These are phyloP conservation scores for Clarireedia hainanense DNA, from an alignment of 2,329 filamentous ascomycete species.

Conservation along the genomic window DNA sequence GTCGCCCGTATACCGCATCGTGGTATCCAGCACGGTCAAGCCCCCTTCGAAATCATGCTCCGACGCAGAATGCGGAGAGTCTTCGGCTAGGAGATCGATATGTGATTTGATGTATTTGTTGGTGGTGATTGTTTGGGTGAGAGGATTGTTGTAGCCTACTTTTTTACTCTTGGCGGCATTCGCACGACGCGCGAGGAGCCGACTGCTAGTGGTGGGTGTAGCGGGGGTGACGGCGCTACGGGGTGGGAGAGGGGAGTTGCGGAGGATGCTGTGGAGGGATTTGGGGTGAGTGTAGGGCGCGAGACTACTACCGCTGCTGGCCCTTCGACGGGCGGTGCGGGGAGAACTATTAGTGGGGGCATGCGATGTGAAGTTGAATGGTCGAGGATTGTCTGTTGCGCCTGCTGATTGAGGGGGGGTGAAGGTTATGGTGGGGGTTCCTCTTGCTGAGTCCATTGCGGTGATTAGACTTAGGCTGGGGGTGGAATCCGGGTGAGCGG, in stretches of 20 bases:
- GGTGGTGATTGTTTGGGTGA: slow-evolving; percentile 56
- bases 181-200: slow-evolving; percentile 41
- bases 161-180: slow-evolving; percentile 25
- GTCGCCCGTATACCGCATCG: slow-evolving; percentile 44
- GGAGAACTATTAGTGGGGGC: slow-evolving; percentile 27
- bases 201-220: slow-evolving; percentile 44
- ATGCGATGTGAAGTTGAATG: slow-evolving; percentile 25
- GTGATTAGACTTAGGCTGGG: slow-evolving; percentile 14
- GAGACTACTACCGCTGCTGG: slow-evolving; percentile 27
- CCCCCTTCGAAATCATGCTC: slow-evolving; percentile 26
- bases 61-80: slow-evolving; percentile 30
- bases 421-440: slow-evolving; percentile 22
- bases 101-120: slow-evolving; percentile 55
- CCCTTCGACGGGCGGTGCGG: slow-evolving; percentile 33
- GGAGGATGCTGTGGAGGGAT: slow-evolving; percentile 54
- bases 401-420: slow-evolving; percentile 29
- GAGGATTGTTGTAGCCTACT: slow-evolving; percentile 54
- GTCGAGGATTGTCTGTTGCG: slow-evolving; percentile 14
- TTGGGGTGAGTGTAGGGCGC: slow-evolving; percentile 52
- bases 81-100: slow-evolving; percentile 53
- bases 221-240: slow-evolving; percentile 40
- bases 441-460: slow-evolving; percentile 13
- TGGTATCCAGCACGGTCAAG: slow-evolving; percentile 40
- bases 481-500: slow-evolving; percentile 16
- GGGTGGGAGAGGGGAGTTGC: slow-evolving; percentile 56